Evolutionary conservation across 2,329 filamentous ascomycete species (phyloP).

Genomic region (Aureobasidium sp.): DNA sequence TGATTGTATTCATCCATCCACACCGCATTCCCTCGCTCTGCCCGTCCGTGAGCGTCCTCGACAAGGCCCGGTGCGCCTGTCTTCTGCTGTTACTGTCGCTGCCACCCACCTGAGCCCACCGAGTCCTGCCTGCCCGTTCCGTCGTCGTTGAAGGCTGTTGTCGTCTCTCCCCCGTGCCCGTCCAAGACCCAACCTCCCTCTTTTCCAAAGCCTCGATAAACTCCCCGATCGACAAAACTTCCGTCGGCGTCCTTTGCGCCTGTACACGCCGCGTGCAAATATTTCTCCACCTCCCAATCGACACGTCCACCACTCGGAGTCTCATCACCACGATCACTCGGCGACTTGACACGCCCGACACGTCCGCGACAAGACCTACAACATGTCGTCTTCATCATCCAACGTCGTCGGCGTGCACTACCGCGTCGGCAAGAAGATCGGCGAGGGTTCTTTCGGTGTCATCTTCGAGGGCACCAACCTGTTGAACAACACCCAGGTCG

Average conservation of each 20-base stretch:
- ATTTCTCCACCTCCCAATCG: background rate
- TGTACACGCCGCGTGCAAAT: background rate
- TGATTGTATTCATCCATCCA: background rate
- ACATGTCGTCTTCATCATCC: slow-evolving; percentile 36
- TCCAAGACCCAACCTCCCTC: slow-evolving; percentile 8
- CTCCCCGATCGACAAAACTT: background rate
- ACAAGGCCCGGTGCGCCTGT: background rate
- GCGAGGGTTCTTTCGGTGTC: slow-evolving; percentile 93
- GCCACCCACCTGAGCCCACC: background rate
- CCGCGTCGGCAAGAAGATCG: slow-evolving; percentile 98
- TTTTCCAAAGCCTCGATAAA: background rate
- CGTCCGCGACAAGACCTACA: background rate
- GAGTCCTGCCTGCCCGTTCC: background rate
- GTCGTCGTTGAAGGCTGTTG: slow-evolving; percentile 2
- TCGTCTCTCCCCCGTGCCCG: background rate
- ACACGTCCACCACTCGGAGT: background rate
- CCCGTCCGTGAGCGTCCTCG: background rate
- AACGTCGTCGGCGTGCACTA: slow-evolving; percentile 99
- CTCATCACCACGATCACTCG: background rate
- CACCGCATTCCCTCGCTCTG: background rate
- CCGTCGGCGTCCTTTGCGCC: background rate
- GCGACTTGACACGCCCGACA: slow-evolving; percentile 5
- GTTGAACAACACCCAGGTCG: slow-evolving; percentile 97
- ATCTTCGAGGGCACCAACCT: slow-evolving; percentile 98
- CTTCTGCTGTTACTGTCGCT: background rate